Base-by-base conservation (phyloP, 78 protist genomes). In the Cavenderia fasciculata region DNA sequence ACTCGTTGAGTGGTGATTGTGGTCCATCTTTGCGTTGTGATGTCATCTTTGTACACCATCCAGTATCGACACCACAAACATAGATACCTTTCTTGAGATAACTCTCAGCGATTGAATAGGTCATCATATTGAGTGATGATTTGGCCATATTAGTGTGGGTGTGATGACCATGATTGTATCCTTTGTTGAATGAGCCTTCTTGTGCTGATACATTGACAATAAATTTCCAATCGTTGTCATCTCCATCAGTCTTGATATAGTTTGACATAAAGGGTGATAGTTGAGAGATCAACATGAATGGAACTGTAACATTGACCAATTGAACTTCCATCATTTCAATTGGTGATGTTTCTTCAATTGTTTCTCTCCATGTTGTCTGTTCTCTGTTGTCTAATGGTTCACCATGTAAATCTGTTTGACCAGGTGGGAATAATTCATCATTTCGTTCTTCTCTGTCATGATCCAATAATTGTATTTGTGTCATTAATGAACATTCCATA, bases 81-180 rank as follows among this genome's bases (percentile, higher is more conserved):
- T 41, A 95, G 59, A 97, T 94, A 59, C 68, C 33, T 14, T 40
- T 49, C 31, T 31, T n/a, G 1, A 97, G 94, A 12, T 49, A 56
- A 23, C 86, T 87, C 2, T 34, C 66, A 0, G 95, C 97, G n/a
- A 54, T 41, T 3, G 98, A 96, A 21, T 96, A 76, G 6, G 98
- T 97, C 96, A 97, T 73, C 99, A 98, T 98, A 89, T 98, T 98
- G 51, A 98, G 95, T 52, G 56, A 21, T 27, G 95, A 92, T 94
- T 97, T 97, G 59, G 98, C 98, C 99, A 97, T 96, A 95, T 98
- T 98, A 43, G 99, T 97, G 95, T 98, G 99, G 52, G 96, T 96
- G 78, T 98, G 99, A 25, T 27, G 25, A 31, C 96, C 62, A 52
- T 74, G 46, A 2, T 34, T 21, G 18, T 96, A 23, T 27, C 70